A percentile compares a stretch with the other conserved stretches of the same genome.
These are phyloP conservation scores for Blumeriella jaapii DNA, from an alignment of 2,329 filamentous ascomycete genomes.

Conservation along the genomic window DNA sequence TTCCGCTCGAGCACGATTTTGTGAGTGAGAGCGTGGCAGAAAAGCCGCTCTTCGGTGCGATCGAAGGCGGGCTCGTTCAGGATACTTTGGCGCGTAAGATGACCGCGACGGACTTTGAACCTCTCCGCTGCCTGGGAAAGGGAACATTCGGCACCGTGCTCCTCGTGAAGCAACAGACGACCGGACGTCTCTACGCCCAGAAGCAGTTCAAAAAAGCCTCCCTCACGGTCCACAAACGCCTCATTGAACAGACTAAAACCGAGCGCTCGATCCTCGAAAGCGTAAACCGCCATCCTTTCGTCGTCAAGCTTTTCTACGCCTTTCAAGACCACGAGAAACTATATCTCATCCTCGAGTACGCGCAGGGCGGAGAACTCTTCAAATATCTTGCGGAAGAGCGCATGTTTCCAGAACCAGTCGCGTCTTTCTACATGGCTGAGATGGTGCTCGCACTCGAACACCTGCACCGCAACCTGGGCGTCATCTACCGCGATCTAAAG, in stretches of 20 bases:
- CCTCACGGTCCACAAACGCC: constrained; percentile 85
- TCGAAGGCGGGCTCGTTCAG: constrained; percentile 44
- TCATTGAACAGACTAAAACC: constrained; percentile 95
- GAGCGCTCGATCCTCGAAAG: constrained; percentile 91
- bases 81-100: constrained; percentile 57
- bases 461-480: constrained; percentile 80
- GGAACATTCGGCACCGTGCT: constrained; percentile 93
- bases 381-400: constrained; percentile 87
- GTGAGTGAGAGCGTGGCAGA: constrained; percentile 51
- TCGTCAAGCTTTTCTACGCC: constrained; percentile 95
- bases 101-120: constrained; percentile 81
- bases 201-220: constrained; percentile 99
- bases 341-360: constrained; percentile 95
- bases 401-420: constrained; percentile 84
- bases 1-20: constrained; percentile 76
- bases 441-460: constrained; percentile 92
- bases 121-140: constrained; percentile 85
- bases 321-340: constrained; percentile 98
- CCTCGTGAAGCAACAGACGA: constrained; percentile 79
- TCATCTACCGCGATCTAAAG: constrained; percentile 94
- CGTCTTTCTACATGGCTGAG: constrained; percentile 97
- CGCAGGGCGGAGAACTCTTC: constrained; percentile 92
- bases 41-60: constrained; percentile 29
- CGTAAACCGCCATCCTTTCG: constrained; percentile 92
- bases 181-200: constrained; percentile 86